Evolutionary conservation across 2,329 filamentous ascomycete species (phyloP).

Genomic region (Penicillium brevicompactum): DNA sequence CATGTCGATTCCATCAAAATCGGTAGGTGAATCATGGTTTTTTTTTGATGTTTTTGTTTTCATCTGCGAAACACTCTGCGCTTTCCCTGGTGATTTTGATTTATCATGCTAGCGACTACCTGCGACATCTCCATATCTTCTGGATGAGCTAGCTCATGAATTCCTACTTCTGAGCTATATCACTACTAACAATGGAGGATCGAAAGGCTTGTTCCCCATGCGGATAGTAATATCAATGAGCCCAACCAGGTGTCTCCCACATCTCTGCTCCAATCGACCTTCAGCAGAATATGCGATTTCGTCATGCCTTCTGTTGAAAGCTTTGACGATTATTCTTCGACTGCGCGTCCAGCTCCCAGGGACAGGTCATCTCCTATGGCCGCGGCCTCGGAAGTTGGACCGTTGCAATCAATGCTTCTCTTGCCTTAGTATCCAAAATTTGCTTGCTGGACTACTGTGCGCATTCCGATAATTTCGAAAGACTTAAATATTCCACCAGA

Average conservation of each 20-base stretch:
- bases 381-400: neutral
- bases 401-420: neutral
- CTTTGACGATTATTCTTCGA: neutral
- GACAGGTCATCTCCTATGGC: neutral
- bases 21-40: too few species aligned
- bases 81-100: too few species aligned
- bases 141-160: too few species aligned
- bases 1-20: too few species aligned
- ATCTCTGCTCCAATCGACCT: neutral
- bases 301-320: neutral
- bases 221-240: too few species aligned
- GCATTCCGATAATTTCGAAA: neutral
- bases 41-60: too few species aligned
- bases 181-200: too few species aligned
- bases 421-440: neutral
- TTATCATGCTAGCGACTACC: too few species aligned
- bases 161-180: too few species aligned
- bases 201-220: too few species aligned
- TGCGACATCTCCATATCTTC: too few species aligned
- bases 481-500: neutral
- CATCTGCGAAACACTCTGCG: too few species aligned
- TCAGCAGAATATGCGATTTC: neutral
- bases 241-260: neutral
- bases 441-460: neutral
- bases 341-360: neutral